Conservation (phyloP, 2,329 filamentous ascomycete genomes). For the Macroventuria anomochaeta region DNA sequence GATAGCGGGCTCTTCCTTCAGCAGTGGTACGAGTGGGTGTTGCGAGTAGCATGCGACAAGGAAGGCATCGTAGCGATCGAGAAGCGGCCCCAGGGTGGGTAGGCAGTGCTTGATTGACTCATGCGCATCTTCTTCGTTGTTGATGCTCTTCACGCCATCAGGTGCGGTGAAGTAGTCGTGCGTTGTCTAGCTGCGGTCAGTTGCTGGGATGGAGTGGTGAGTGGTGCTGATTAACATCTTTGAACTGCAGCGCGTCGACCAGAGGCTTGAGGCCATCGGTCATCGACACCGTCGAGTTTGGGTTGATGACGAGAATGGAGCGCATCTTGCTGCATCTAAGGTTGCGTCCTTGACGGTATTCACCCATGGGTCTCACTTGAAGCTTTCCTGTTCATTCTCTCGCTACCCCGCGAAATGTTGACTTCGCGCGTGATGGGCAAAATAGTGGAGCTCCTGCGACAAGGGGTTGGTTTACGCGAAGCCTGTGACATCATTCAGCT, state of each 20-base stretch:
- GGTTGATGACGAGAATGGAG: slow-evolving; percentile 75
- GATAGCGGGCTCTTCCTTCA: slow-evolving; percentile 57
- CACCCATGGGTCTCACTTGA: slow-evolving; percentile 28
- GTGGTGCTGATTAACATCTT: slow-evolving; percentile 49
- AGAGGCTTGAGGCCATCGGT: slow-evolving; percentile 68
- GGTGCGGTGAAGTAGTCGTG: slow-evolving; percentile 73
- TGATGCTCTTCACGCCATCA: slow-evolving; percentile 74
- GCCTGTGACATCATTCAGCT: slow-evolving; percentile 16
- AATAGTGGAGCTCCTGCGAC: slow-evolving; percentile 15
- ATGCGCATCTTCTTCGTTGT: slow-evolving; percentile 72
- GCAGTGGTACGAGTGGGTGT: slow-evolving; percentile 73
- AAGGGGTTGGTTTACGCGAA: slow-evolving; percentile 12
- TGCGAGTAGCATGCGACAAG: slow-evolving; percentile 88
- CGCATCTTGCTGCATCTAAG: slow-evolving; percentile 43
- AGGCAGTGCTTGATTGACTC: slow-evolving; percentile 69
- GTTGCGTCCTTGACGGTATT: slow-evolving; percentile 29
- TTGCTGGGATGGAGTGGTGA: slow-evolving; percentile 41
- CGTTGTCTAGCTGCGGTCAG: slow-evolving; percentile 54
- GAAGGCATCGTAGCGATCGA: slow-evolving; percentile 71
- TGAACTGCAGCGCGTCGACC: slow-evolving; percentile 53
- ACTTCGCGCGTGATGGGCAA: slow-evolving; percentile 17
- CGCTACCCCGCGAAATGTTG: slow-evolving; percentile 24
- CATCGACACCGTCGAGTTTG: slow-evolving; percentile 78
- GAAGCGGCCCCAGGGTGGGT: slow-evolving; percentile 56
- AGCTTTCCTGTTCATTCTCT: not conserved